Conservation (phyloP, 371 early-diverging fungal species). For the Ordospora pajunii region DNA sequence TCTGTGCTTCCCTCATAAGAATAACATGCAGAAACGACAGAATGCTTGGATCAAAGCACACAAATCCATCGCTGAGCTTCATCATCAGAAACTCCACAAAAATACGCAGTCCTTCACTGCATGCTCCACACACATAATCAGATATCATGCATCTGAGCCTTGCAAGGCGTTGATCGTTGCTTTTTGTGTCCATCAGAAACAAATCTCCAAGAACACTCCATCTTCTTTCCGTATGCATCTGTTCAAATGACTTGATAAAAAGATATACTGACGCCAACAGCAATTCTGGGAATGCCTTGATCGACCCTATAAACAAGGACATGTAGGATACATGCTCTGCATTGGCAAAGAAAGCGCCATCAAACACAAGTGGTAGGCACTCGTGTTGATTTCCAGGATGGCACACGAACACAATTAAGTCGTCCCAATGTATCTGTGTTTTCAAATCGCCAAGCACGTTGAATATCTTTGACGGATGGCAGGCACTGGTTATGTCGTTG, state of each 20-base stretch:
- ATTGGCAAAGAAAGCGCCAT: neutral
- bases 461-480: neutral
- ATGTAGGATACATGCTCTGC: slow-evolving; percentile 13
- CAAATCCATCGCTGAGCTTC: neutral
- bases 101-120: neutral
- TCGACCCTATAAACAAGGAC: neutral
- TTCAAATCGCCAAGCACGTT: neutral
- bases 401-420: slow-evolving; percentile 10
- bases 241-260: neutral
- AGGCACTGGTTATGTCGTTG: neutral
- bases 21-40: neutral
- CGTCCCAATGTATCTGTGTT: neutral
- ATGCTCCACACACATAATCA: neutral
- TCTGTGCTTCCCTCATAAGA: neutral
- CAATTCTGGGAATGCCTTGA: neutral
- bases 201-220: neutral
- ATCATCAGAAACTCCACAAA: neutral
- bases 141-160: slow-evolving; percentile 4
- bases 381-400: slow-evolving; percentile 10
- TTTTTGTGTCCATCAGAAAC: neutral
- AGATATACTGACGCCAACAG: neutral
- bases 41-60: neutral
- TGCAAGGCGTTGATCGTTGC: neutral
- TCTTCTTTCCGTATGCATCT: neutral
- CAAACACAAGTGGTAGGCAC: slow-evolving; percentile 19